Percentiles rank a stretch among this genome's conserved stretches.
Evolutionary conservation across 2,329 filamentous ascomycete species (phyloP).

Genomic region (Epichloe bromicola): DNA sequence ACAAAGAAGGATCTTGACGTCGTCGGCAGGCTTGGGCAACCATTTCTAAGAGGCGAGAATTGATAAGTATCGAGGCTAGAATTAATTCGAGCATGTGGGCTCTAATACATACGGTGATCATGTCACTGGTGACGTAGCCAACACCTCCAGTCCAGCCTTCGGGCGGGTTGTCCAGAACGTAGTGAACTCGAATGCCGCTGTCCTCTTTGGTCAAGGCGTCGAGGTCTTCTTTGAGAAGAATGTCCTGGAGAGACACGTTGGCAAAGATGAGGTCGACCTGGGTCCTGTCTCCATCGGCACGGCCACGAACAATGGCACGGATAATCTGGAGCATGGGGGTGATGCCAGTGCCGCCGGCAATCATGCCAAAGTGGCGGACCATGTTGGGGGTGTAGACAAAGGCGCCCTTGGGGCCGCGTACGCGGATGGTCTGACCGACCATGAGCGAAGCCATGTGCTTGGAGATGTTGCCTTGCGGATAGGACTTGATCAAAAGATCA

Average conservation of each 20-base stretch:
- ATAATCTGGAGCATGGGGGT: constrained; percentile 97
- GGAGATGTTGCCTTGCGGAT: constrained; percentile 94
- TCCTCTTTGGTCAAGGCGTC: constrained; percentile 69
- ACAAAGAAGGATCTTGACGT: constrained; percentile 90
- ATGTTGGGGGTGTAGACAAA: constrained; percentile 98
- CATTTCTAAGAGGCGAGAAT: constrained; percentile 35
- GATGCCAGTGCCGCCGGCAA: constrained; percentile 93
- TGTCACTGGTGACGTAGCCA: constrained; percentile 88
- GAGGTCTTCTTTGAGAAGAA: constrained; percentile 83
- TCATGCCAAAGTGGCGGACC: constrained; percentile 94
- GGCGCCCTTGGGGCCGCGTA: constrained; percentile 89
- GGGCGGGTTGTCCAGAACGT: constrained; percentile 92
- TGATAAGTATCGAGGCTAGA: not conserved
- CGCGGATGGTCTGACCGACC: constrained; percentile 77
- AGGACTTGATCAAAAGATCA: constrained; percentile 95
- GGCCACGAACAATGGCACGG: constrained; percentile 74
- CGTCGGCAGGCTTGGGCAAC: constrained; percentile 68
- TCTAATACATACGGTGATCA: constrained; percentile 60
- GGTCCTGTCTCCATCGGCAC: constrained; percentile 67
- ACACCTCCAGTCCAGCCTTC: constrained; percentile 85
- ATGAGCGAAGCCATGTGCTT: constrained; percentile 75
- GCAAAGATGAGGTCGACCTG: constrained; percentile 93
- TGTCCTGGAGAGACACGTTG: constrained; percentile 88
- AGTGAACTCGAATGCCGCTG: constrained; percentile 73
- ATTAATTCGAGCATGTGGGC: not conserved